These are phyloP conservation scores for Lichtheimia corymbifera DNA, from an alignment of 371 early-diverging fungal genomes.

Conservation along the genomic window DNA sequence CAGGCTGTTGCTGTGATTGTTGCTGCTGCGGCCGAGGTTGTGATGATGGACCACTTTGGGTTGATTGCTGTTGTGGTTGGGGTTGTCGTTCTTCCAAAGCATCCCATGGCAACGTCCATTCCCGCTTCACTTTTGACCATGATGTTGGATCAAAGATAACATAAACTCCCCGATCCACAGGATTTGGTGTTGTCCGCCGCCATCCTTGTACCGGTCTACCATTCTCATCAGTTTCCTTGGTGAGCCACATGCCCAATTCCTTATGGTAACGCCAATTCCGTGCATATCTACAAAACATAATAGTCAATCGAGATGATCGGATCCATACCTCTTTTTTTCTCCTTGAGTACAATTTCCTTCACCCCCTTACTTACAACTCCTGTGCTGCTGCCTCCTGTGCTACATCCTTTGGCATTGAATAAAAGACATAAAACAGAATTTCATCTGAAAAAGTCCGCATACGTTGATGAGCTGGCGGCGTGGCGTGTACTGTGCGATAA, in stretches of 20 bases:
- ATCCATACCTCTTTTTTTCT: too few species aligned
- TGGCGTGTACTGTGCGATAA: conserved; percentile 62
- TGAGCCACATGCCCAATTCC: conserved; percentile 82
- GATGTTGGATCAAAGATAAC: conserved; percentile 81
- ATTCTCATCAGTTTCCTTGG: conserved; percentile 54
- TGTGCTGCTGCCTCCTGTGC: conserved; percentile 91
- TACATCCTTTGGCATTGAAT: conserved; percentile 84
- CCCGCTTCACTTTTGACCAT: conserved; percentile 84
- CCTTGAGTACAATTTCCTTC: too few species aligned
- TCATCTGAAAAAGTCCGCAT: conserved; percentile 79
- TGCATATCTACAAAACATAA: conserved; percentile 44
- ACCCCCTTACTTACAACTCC: conserved; percentile 62
- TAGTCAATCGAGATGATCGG: too few species aligned
- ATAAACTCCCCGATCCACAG: conserved; percentile 77
- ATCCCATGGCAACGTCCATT: conserved; percentile 78
- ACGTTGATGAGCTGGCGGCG: conserved; percentile 69
- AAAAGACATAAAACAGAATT: conserved; percentile 94
- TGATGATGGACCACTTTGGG: conserved; percentile 3
- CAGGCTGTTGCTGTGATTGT: conserved; percentile 4
- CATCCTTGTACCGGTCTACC: conserved; percentile 27
- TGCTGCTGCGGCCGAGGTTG: conserved; percentile 11
- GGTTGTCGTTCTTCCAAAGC: conserved; percentile 76
- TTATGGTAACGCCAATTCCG: conserved; percentile 92
- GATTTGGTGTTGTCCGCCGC: conserved; percentile 40
- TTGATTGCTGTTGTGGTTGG: conserved; percentile 14